Evolutionary conservation across 1,284 basidiomycete species (phyloP), one percentile per base, ranked within the genome.

Genomic region (Leccinum olivaceoglutinosum): DNA sequence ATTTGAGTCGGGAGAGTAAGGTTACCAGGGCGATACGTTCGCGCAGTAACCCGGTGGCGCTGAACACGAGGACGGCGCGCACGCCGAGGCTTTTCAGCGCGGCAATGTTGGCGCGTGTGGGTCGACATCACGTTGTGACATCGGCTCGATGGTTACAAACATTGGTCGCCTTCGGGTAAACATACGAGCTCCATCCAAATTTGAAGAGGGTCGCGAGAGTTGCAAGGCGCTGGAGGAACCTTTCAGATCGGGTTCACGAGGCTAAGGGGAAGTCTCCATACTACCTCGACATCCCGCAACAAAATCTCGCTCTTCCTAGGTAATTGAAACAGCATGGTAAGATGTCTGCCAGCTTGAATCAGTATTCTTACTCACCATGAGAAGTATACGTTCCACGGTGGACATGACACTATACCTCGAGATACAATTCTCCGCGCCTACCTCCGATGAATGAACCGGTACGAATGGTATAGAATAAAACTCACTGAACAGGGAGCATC

Each of bases 31-130:
- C 85, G 76, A 98, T 94, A 70, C 98, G 94, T 76, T 99, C 96
- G 55, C 94, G 84, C 54, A 99, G 84, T n/a, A 92, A 95, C 44
- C 96, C 96, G 54, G 98, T 96, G 9, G 96, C 96, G n/a, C 90
- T 93, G 81, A 99, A 99, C 2, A 96, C 94, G 66, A 98, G 81
- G 71, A 98, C 86, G 51, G 89, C 91, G 66, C 89, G 85, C 16
- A 94, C 92, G 60, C 96, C 96, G 67, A 99, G 82, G 60, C 86
- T 88, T 79, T 98, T 98, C 69, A 98, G 84, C 0, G 96, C 96
- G 16, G 96, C 91, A 73, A 98, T 96, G 82, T 99, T 98, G 67
- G 96, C 96, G 59, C 93, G 87, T 2, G 82, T 78, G 46, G 94
- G 36, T 38, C 36, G 36, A 38, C 36, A 38, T 38, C 36, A 38